Base-by-base conservation (phyloP, 169 alveolate species). In the Plasmodium berghei region DNA sequence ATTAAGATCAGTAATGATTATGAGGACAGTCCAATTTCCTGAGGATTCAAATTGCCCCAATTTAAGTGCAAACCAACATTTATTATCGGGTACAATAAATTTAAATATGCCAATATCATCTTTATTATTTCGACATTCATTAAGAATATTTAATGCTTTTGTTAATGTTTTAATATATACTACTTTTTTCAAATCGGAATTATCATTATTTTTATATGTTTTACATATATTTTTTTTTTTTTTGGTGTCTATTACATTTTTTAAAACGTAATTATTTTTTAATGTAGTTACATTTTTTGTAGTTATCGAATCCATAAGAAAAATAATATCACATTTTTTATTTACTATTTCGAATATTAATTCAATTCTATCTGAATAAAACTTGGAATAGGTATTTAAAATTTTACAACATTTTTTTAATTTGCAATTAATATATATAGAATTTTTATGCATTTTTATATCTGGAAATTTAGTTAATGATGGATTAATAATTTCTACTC, bases 21-120 rank as follows among this genome's bases (percentile, higher is more conserved):
- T 80, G 5, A 80, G 77, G 9, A 80, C 83, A 28, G 66, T 80
- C 90, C 90, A 80, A 59, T 80, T 80, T 0, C 90, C 90, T 10
- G 90, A 80, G n/a, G 69, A 80, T 67, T 80, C 90, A 46, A 80
- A 80, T 26, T 80, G 90, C n/a, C 90, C 90, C 34, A 80, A 61
- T 80, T 80, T 80, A 54, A 80, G 45, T 18, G 85, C 83, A 66
- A 80, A 80, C 90, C 90, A 80, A 42, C 83, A 80, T 66, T 66
- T 80, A 16, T 80, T 80, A 59, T 80, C 66, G 10, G 90, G 90
- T 6, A 80, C 83, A 16, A 67, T 49, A 66, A 80, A 67, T 80
- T 80, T 80, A 80, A 80, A 80, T 54, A 80, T 67, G 12, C 90
- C 90, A 54, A 62, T 71, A 46, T 80, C 90, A n/a, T 80, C 90